Conservation (phyloP, 179 eudicot genomes). For the Corrigiola litoralis region DNA sequence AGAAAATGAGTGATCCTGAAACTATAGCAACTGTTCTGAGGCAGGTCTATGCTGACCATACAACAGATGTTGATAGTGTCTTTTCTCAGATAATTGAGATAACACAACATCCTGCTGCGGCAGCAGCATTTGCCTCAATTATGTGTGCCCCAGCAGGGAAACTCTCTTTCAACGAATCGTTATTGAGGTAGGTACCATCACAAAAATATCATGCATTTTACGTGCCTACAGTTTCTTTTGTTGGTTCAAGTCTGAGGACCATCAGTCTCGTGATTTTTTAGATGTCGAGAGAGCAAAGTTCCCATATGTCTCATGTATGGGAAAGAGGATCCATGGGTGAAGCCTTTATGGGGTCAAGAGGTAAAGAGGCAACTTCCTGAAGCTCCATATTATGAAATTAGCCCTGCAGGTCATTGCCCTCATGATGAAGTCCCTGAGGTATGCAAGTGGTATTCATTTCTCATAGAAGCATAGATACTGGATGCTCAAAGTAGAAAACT, state of each 20-base stretch:
- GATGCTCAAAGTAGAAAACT: too few species aligned
- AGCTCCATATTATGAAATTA: constrained; percentile 88
- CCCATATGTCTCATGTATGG: constrained; percentile 89
- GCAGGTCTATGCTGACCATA: constrained; percentile 93
- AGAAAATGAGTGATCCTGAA: constrained; percentile 83
- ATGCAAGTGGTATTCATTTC: constrained; percentile 11
- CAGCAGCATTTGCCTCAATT: constrained; percentile 84
- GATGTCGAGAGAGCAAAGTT: constrained; percentile 51
- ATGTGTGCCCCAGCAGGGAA: constrained; percentile 83
- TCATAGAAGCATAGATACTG: neutral
- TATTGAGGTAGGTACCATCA: constrained; percentile 48
- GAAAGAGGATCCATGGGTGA: constrained; percentile 98
- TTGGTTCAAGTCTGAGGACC: constrained; percentile 5
- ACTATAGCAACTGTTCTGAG: constrained; percentile 73
- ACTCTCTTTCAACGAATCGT: constrained; percentile 67
- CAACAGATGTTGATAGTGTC: constrained; percentile 81
- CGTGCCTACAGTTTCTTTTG: neutral
- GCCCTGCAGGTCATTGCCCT: constrained; percentile 98
- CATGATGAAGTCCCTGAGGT: constrained; percentile 99
- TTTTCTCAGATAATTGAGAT: constrained; percentile 69
- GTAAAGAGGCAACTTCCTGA: constrained; percentile 74
- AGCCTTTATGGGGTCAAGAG: constrained; percentile 79
- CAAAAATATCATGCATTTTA: constrained; percentile 1
- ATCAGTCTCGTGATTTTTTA: constrained; percentile 17
- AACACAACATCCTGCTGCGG: constrained; percentile 92